Evolutionary conservation across 345 rosid species (phyloP).

Genomic region (Bruguiera gymnorhiza): DNA sequence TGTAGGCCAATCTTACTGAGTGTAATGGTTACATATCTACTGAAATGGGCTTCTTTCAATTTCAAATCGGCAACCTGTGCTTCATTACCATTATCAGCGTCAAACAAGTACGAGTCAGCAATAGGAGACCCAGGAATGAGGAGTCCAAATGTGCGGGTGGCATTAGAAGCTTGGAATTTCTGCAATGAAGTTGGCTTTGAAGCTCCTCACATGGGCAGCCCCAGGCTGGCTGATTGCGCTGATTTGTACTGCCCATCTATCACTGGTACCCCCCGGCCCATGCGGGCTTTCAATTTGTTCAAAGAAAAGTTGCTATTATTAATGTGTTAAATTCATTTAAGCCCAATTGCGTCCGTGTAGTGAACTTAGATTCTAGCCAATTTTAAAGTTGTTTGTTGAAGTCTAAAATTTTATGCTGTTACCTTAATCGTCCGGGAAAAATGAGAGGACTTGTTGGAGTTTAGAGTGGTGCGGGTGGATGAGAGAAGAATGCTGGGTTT

Average conservation of each 20-base stretch:
- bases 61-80: neutral
- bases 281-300: no score
- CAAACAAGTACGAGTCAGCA: slow-evolving; percentile 11
- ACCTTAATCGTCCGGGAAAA: no score
- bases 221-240: slow-evolving; percentile 29
- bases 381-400: no score
- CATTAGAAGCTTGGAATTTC: slow-evolving; percentile 30
- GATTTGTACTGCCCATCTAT: slow-evolving; percentile 35
- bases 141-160: slow-evolving; percentile 24
- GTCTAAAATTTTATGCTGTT: no score
- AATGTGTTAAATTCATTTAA: no score
- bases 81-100: neutral
- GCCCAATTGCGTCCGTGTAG: no score
- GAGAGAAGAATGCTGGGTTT: no score
- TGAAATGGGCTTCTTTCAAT: slow-evolving; percentile 2
- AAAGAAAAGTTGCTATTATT: no score
- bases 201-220: slow-evolving; percentile 27
- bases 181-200: slow-evolving; percentile 31
- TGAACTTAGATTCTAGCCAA: no score
- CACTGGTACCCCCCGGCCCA: neutral
- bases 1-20: neutral
- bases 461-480: no score
- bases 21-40: neutral
- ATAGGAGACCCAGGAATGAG: slow-evolving; percentile 30
- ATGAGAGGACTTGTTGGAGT: no score